A percentile compares a stretch with the other conserved stretches of the same genome.
Evolutionary conservation across 148 eudicot genomes (phyloP).

Genomic region (Rhododendron ferrugineum): DNA sequence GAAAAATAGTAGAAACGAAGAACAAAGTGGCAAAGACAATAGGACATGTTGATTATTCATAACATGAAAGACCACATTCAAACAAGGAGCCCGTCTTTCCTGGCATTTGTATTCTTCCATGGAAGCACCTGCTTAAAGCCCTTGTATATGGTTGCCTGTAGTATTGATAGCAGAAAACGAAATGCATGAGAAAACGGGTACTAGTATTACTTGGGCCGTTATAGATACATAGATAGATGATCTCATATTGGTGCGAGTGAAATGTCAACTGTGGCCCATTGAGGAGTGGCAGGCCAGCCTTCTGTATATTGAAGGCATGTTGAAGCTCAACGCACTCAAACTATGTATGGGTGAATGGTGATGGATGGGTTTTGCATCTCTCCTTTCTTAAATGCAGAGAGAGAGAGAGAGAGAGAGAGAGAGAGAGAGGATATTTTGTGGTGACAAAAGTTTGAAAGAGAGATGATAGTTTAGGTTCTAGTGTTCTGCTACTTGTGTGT

Average conservation of each 20-base stretch:
- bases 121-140: constrained; percentile 20
- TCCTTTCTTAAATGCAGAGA: not conserved
- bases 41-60: not conserved
- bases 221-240: not conserved
- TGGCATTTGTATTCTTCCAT: constrained; percentile 25
- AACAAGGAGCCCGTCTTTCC: constrained; percentile 19
- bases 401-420: not conserved
- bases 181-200: not conserved
- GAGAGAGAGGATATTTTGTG: too few relatives aligned
- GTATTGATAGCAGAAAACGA: not conserved
- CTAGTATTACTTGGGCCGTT: not conserved
- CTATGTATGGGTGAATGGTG: not conserved
- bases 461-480: too few relatives aligned
- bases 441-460: too few relatives aligned
- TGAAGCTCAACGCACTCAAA: not conserved
- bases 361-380: not conserved
- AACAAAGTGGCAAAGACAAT: not conserved
- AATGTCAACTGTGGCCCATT: not conserved
- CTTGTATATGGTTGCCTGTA: constrained; percentile 14
- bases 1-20: not conserved
- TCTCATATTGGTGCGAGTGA: too few relatives aligned
- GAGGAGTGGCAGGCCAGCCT: not conserved
- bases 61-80: not conserved
- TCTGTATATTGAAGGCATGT: not conserved
- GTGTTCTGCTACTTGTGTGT: too few relatives aligned